Evolutionary conservation across 345 rosid genomes (phyloP), one percentile per base, ranked within the genome.

Genomic region (Kernera saxatilis): DNA sequence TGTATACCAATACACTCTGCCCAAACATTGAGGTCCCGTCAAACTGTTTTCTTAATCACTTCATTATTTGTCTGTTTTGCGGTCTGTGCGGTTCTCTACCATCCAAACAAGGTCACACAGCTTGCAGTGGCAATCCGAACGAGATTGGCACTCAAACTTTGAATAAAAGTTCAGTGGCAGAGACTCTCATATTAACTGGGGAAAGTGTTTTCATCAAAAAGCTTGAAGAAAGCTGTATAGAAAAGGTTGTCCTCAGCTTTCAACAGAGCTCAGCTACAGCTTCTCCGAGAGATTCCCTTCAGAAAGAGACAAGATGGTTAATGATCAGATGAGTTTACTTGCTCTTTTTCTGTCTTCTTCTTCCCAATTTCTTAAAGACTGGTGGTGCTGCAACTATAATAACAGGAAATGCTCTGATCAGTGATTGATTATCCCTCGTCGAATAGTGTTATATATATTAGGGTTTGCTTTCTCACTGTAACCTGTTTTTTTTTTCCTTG

Each of bases 21-120:
- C 69, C 65, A 41, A 23, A 60, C 69, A 21, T 53, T 77, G 46
- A 81, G 82, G 53, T 73, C 85, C 45, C 87, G 83, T n/a, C 83
- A 89, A 6, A 19, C 88, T 5, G 14, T 84, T 9, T 53, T 82
- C 14, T 19, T 84, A 63, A 63, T 87, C 2, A 76, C 86, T 21
- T 44, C 81, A 7, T 63, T 81, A 5, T 86, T 82, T 0, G 71
- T 94, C 18, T 94, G 99, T 78, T 79, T 87, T 23, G 96, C 85
- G 50, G 72, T 82, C 70, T 91, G 97, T 70, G 85, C 85, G 5
- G 78, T 87, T 19, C 57, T 88, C 30, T 75, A 89, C 67, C 99
- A 94, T 77, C 96, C 99, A 23, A 77, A 71, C 50, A 83, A 80
- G 78, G 86, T 89, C 37, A 81, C 87, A 64, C 84, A 84, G 64